phyloP scores from a whole-genome alignment of 2,329 filamentous ascomycete genomes.

The Colletotrichum karsti region DNA sequence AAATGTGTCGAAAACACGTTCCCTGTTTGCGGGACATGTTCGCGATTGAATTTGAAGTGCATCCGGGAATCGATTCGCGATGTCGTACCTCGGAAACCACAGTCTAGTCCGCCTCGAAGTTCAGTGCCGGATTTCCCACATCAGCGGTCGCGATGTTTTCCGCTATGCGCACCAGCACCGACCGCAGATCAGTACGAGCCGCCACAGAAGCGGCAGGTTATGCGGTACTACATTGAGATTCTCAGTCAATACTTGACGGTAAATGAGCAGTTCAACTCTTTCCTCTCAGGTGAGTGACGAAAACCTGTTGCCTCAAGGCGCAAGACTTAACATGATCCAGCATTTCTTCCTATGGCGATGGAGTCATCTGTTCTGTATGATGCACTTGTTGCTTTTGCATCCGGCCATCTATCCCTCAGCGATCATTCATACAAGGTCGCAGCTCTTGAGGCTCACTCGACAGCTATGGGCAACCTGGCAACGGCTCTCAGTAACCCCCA shows the following conservation, averaged over 20 bases:
- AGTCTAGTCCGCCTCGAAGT: neutral
- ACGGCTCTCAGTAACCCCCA: conserved; percentile 10
- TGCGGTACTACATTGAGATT: conserved; percentile 25
- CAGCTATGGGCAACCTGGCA: conserved; percentile 17
- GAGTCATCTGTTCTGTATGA: conserved; percentile 28
- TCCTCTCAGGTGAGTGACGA: conserved; percentile 13
- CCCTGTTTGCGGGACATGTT: conserved; percentile 25
- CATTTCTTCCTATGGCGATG: conserved; percentile 30
- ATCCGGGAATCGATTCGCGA: conserved; percentile 23
- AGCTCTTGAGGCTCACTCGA: conserved; percentile 19
- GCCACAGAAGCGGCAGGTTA: conserved; percentile 18
- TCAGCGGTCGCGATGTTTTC: neutral
- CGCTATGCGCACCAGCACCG: neutral
- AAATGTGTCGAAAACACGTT: conserved; percentile 30
- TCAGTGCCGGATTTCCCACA: neutral
- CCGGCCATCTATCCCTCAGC: conserved; percentile 22
- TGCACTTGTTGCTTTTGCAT: conserved; percentile 23
- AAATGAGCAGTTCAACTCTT: conserved; percentile 25
- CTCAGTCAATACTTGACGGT: conserved; percentile 17
- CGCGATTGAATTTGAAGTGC: conserved; percentile 27
- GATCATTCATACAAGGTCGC: conserved; percentile 8
- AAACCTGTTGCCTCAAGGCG: neutral
- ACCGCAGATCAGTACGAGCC: neutral
- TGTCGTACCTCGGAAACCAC: conserved; percentile 21
- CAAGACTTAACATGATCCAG: neutral